A percentile compares a stretch with the other conserved stretches of the same genome.
These are phyloP conservation scores for Trypanosoma scelopori DNA, from an alignment of 208 protist species.

Conservation along the genomic window DNA sequence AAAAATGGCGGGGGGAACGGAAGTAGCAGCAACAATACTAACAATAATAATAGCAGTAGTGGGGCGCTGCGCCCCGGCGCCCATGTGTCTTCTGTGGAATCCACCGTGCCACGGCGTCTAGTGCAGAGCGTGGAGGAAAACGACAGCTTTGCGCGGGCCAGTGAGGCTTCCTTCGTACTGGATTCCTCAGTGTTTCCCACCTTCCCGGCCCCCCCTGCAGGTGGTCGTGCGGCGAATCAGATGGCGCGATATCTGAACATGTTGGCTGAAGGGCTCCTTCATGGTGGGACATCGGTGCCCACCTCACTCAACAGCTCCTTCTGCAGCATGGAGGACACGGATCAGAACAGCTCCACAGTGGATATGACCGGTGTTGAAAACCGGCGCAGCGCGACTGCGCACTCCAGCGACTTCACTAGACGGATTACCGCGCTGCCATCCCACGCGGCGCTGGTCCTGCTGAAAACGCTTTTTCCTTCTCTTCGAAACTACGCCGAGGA, in stretches of 20 bases:
- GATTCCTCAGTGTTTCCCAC: background rate
- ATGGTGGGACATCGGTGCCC: background rate
- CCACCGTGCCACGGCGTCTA: background rate
- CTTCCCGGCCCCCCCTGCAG: background rate
- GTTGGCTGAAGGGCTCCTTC: conserved; percentile 18
- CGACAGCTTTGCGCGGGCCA: conserved; percentile 2
- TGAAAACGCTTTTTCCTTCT: conserved; percentile 23
- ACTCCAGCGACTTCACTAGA: background rate
- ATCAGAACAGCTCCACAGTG: conserved; percentile 9
- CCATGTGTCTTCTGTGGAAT: background rate
- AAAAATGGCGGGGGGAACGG: conserved; percentile 2
- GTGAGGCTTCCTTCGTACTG: background rate
- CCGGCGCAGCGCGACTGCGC: background rate
- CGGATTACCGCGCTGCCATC: conserved; percentile 14
- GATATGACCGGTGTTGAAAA: background rate
- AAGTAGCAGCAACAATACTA: background rate
- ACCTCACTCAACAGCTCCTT: conserved; percentile 21
- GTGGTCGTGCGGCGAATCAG: conserved; percentile 3
- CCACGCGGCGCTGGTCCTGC: conserved; percentile 14
- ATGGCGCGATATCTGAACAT: conserved; percentile 19
- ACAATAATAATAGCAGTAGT: conserved; percentile 15
- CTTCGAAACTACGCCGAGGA: conserved; percentile 19
- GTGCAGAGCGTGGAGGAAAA: conserved; percentile 9
- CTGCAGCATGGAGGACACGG: conserved; percentile 15
- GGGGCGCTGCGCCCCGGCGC: background rate